These are phyloP conservation scores for Gymnopilus junonius DNA, from an alignment of 768 basidiomycete genomes.

Conservation along the genomic window DNA sequence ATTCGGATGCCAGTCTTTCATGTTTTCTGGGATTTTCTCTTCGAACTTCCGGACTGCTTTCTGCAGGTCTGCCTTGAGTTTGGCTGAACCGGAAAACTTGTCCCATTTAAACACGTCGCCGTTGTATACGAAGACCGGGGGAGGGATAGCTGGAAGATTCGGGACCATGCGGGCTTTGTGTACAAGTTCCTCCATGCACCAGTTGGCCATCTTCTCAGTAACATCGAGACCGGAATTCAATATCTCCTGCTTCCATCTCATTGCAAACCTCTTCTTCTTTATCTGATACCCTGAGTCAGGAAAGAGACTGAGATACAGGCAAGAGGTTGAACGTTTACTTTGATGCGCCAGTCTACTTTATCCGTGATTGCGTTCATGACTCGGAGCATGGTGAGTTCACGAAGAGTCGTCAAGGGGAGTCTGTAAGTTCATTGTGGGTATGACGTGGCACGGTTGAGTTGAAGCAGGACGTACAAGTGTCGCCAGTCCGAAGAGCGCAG, in stretches of 20 bases:
- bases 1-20: slow-evolving; percentile 51
- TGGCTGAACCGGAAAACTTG: slow-evolving; percentile 25
- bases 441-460: too few species aligned
- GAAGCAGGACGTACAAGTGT: slow-evolving; percentile 10
- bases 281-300: slow-evolving; percentile 13
- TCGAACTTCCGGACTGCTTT: slow-evolving; percentile 35
- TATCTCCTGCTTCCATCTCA: slow-evolving; percentile 30
- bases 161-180: slow-evolving; percentile 21
- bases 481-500: slow-evolving; percentile 2
- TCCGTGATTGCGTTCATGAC: slow-evolving; percentile 41
- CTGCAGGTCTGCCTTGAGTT: slow-evolving; percentile 29
- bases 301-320: not conserved
- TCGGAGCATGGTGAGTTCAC: slow-evolving; percentile 37
- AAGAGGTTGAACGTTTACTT: slow-evolving; percentile 21
- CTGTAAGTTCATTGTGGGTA: slow-evolving; percentile 2
- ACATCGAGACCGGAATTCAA: slow-evolving; percentile 19
- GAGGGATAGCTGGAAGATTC: slow-evolving; percentile 3
- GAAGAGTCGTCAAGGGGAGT: slow-evolving; percentile 26
- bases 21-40: slow-evolving; percentile 32
- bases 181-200: slow-evolving; percentile 31
- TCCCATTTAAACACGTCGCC: slow-evolving; percentile 38
- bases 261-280: slow-evolving; percentile 20
- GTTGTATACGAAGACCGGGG: slow-evolving; percentile 27
- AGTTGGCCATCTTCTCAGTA: slow-evolving; percentile 28
- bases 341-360: slow-evolving; percentile 36